phyloP scores from a whole-genome alignment of 169 alveolate genomes.

The Theileria equi region DNA sequence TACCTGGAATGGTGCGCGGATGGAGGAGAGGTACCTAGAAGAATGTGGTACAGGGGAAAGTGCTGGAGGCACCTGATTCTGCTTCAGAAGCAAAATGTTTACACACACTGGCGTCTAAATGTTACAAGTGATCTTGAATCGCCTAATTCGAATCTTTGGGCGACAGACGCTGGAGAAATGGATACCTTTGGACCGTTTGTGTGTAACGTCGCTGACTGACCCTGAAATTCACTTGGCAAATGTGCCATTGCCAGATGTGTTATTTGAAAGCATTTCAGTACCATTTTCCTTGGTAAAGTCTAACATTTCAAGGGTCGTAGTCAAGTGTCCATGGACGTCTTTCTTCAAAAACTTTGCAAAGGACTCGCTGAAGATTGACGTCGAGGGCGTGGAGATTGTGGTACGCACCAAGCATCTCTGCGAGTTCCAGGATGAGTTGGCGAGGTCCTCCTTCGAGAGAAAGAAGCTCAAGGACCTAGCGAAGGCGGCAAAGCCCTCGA shows the following conservation, averaged over 20 bases:
- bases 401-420: conserved; percentile 35
- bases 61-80: too few relatives aligned
- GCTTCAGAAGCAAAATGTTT: too few relatives aligned
- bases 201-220: conserved; percentile 70
- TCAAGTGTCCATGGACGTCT: conserved; percentile 73
- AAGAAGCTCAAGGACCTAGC: conserved; percentile 27
- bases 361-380: conserved; percentile 59
- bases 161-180: conserved; percentile 72
- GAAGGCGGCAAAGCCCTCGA: conserved; percentile 12
- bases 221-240: conserved; percentile 77
- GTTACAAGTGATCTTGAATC: conserved; percentile 66
- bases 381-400: conserved; percentile 67
- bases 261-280: conserved; percentile 74
- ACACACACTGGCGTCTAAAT: too few relatives aligned
- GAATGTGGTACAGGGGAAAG: too few relatives aligned
- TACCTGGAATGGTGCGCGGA: too few relatives aligned
- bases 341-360: conserved; percentile 46
- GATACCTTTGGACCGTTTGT: conserved; percentile 72
- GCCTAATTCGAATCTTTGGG: conserved; percentile 71
- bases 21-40: too few relatives aligned
- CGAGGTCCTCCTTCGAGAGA: background rate
- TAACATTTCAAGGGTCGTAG: conserved; percentile 71
- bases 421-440: conserved; percentile 18
- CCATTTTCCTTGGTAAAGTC: conserved; percentile 79
- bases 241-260: conserved; percentile 77